phyloP scores from a whole-genome alignment of 345 rosid species.

The Arabidopsis arenosa region DNA sequence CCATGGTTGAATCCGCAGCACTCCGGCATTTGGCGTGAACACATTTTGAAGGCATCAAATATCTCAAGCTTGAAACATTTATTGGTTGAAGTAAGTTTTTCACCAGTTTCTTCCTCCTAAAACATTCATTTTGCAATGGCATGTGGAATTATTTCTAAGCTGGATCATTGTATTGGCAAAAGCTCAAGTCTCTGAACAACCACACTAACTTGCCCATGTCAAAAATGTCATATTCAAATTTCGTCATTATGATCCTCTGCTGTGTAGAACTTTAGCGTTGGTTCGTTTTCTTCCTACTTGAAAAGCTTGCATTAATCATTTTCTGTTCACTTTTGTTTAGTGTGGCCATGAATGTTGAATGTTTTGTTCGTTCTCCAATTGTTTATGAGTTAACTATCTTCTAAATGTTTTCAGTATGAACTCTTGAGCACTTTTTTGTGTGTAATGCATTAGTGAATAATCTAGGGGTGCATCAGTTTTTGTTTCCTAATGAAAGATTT shows the following conservation, averaged over 20 bases:
- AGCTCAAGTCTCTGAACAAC: not conserved
- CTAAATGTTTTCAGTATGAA: constrained; percentile 8
- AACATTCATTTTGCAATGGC: constrained; percentile 30
- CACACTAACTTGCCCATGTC: not conserved
- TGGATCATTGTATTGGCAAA: constrained; percentile 18
- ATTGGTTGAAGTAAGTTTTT: constrained; percentile 64
- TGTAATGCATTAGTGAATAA: constrained; percentile 22
- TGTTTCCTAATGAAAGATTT: constrained; percentile 23
- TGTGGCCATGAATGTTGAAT: constrained; percentile 23
- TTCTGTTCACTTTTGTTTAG: not conserved
- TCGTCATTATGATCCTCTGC: constrained; percentile 13
- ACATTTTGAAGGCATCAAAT: constrained; percentile 59
- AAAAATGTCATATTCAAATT: constrained; percentile 24
- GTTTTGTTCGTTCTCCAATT: constrained; percentile 19
- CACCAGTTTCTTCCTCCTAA: constrained; percentile 18
- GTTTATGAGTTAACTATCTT: constrained; percentile 5
- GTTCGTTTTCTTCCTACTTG: constrained; percentile 20
- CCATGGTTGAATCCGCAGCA: constrained; percentile 86
- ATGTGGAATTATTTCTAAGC: constrained; percentile 4
- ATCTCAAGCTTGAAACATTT: constrained; percentile 59
- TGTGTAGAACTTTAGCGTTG: constrained; percentile 27
- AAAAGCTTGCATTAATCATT: constrained; percentile 28
- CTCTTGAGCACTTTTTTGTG: constrained; percentile 24
- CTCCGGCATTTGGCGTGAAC: constrained; percentile 67
- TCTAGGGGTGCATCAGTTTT: constrained; percentile 19